A percentile compares a stretch with the other conserved stretches of the same genome.
phyloP scores from a whole-genome alignment of 2,329 filamentous ascomycete species.

The Fusarium falciforme region DNA sequence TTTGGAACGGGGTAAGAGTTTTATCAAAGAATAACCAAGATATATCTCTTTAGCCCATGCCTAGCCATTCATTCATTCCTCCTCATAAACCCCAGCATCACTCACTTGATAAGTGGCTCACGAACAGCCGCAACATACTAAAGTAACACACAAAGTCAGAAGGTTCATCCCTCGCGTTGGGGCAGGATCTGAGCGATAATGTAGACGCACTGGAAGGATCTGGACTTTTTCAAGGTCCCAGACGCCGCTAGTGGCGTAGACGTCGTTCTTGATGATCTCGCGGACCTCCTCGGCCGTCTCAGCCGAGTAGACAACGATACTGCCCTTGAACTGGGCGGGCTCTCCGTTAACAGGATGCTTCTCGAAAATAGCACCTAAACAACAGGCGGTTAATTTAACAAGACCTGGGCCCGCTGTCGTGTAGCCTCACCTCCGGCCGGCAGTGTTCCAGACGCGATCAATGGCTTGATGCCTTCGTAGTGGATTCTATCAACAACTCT shows the following conservation, averaged over 20 bases:
- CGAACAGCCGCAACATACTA: too few species aligned
- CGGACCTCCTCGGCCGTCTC: slow-evolving; percentile 24
- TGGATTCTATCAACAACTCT: neutral
- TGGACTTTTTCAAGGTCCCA: slow-evolving; percentile 42
- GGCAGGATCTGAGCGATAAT: too few species aligned
- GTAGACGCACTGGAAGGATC: slow-evolving; percentile 32
- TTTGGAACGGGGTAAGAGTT: too few species aligned
- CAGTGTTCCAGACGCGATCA: slow-evolving; percentile 27
- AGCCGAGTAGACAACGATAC: slow-evolving; percentile 13
- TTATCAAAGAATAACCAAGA: too few species aligned
- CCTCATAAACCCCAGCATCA: too few species aligned
- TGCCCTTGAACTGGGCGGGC: slow-evolving; percentile 17
- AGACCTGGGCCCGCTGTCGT: neutral
- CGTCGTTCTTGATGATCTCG: slow-evolving; percentile 31
- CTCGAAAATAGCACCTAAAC: slow-evolving; percentile 21
- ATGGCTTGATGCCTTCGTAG: slow-evolving; percentile 27
- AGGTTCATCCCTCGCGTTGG: too few species aligned
- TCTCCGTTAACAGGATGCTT: slow-evolving; percentile 23
- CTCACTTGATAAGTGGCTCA: too few species aligned
- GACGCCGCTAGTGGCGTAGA: slow-evolving; percentile 36
- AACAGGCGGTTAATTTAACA: neutral
- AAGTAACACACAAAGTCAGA: too few species aligned
- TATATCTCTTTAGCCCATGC: too few species aligned
- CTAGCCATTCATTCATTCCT: too few species aligned
- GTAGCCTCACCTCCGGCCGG: slow-evolving; percentile 23